Evolutionary conservation across 208 protist genomes (phyloP), one percentile per base, ranked within the genome.

Genomic region (Leishmania lainsoni): DNA sequence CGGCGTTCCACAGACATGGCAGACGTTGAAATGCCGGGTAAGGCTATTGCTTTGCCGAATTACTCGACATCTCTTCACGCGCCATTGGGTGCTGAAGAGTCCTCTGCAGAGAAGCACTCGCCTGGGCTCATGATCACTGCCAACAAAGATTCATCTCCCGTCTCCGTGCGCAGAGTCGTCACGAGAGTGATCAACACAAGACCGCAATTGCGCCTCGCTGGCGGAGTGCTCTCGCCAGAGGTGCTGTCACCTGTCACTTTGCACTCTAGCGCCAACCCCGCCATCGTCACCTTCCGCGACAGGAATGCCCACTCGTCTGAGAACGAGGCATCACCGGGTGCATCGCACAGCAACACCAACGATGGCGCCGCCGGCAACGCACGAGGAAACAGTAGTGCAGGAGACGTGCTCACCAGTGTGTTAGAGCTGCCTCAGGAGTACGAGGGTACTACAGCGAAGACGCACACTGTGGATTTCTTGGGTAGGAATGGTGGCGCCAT

Each of bases 1-100:
- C 81, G 71, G 22, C 81, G 81, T 58, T 81, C 76, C 32, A 78
- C 76, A 10, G 61, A 76, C 0, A 85, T 85, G 69, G 54, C 76
- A 16, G 61, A 78, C 9, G 81, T 85, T 52, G 76, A 78, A 65
- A 75, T 85, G 35, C 71, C 71, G 8, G 59, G 59, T 3, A 39
- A 9, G 22, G 20, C 51, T 45, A n/a, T 54, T 26, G 29, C 58
- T 26, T 79, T 32, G 3, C 54, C 45, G 2, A 69, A 59, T 17
- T 17, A 12, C 51, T 51, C 58, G 22, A 72, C 29, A 20, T 59
- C 29, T 56, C 42, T 58, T n/a, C 42, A 75, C 22, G 6, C 48
- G 26, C n/a, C 48, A 20, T 51, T 22, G 48, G n/a, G 32, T 29
- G 48, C 48, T 51, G 48, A 20, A 10, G 68, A 58, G 39, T 22